Base-by-base conservation (phyloP, 228 moss, liverwort and hornwort species). In the Sphagnum magellanicum region DNA sequence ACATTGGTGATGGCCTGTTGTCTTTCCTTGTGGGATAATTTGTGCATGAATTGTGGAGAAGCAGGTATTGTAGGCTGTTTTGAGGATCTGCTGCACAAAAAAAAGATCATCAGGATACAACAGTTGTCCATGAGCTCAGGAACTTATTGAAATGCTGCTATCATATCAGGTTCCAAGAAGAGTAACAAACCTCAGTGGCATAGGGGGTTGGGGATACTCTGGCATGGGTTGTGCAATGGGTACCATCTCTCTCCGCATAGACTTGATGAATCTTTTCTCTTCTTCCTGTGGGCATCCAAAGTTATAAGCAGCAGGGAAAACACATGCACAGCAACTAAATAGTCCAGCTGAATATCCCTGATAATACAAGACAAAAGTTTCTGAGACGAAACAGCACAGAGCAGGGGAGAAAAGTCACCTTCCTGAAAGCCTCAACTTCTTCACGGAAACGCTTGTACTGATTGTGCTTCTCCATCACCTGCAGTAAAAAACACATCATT, bases 171-270 rank as follows among this genome's bases (percentile, higher is more conserved):
- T 0, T 17, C 5, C n/a, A 48, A 12, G 6, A 16, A 53, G 49
- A 32, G 32, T 32, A 10, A 58, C 70, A 46, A 83, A 94, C 91
- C 91, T 85, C 76, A 83, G 75, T 49, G 90, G 87, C 5, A 83
- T 64, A 47, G 83, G 84, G 15, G 90, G 90, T 74, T 75, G 84
- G 76, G 75, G 69, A 70, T 82, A 89, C 66, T 74, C 71, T 67
- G 90, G 95, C 92, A 95, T 87, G n/a, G 95, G 90, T 50, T 84
- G 87, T 49, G 92, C 92, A 15, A 62, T 61, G 8, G 87, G 87
- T 60, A 95, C 82, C 95, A 95, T 95, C 77, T 95, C 90, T 73
- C 76, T 87, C 63, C 92, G 79, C 88, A 95, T 80, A 4, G 85
- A 85, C 76, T 95, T 95, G 65, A 95, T 75, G 52, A 79, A 85